Evolutionary conservation across 2,329 filamentous ascomycete species (phyloP), one percentile per base, ranked within the genome.

Genomic region (Calonectria naviculata): DNA sequence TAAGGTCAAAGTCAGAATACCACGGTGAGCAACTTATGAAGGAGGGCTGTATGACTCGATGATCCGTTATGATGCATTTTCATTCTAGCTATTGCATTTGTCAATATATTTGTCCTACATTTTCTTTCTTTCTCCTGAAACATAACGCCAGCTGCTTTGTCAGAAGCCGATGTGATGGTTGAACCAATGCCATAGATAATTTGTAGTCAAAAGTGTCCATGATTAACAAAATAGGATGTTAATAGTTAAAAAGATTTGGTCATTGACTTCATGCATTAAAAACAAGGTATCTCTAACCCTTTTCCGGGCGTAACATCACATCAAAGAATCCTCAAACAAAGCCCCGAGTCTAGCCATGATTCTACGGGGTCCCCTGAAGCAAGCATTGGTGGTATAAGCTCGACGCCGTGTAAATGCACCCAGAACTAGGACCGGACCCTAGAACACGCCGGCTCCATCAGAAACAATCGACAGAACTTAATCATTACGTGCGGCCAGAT

Each of bases 361-460:
- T 78, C 71, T 75, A 75, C 72, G 49, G 72, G 71, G 44, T 71
- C 73, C 69, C 71, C 67, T 71, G 70, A 78, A 78, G 73, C 67
- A 75, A 52, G 62, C 74, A 74, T 68, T 78, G 76, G 71, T 74
- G 75, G 75, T 75, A 78, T 74, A 71, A 77, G 70, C 76, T 78
- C 72, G 78, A 78, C 77, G 77, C 77, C 77, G 47, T 76, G 71
- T 76, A 78, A 78, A 78, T 78, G 77, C 77, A 76, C 76, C 74
- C 76, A 67, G 62, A 71, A 69, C 72, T 69, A 72, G 70, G 72
- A 71, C 75, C 75, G 26, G 68, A 68, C 70, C 76, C 73, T 72
- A 75, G 67, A 65, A 12, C 73, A 73, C 76, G 73, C 74, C 71
- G 73, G 67, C 70, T 74, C 70, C 69, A 70, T 24, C 68, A 71